Evolutionary conservation across 352 stramenopile genomes (phyloP).

Genomic region (Peronosclerospora sorghi): DNA sequence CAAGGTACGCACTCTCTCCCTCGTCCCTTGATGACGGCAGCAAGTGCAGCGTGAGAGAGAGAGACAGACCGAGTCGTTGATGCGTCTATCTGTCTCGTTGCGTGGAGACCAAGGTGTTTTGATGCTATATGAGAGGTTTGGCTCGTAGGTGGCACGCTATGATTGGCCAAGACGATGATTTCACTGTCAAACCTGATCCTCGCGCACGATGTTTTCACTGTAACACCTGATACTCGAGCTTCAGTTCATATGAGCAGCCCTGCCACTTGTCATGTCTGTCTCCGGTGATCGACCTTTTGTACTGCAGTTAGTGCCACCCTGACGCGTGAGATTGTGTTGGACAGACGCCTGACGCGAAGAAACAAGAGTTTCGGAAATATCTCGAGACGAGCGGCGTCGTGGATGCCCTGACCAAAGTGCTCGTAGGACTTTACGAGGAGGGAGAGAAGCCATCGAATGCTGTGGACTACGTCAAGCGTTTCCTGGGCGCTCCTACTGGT

Average conservation of each 20-base stretch:
- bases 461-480: constrained; percentile 96
- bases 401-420: constrained; percentile 93
- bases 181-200: neutral
- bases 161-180: constrained; percentile 5
- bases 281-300: neutral
- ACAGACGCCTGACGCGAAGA: constrained; percentile 94
- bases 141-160: constrained; percentile 7
- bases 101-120: no score
- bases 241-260: constrained; percentile 39
- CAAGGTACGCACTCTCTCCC: no score
- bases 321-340: neutral
- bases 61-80: neutral
- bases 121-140: no score
- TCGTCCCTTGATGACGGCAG: no score
- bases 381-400: constrained; percentile 96
- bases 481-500: constrained; percentile 88
- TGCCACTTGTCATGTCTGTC: constrained; percentile 52
- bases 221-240: neutral
- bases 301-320: no score
- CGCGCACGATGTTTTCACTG: neutral
- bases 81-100: no score
- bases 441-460: constrained; percentile 91
- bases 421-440: constrained; percentile 96
- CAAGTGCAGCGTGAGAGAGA: no score
- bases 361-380: constrained; percentile 98